Evolutionary conservation across 2,329 filamentous ascomycete genomes (phyloP).

Genomic region (Chlorencoelia australis): DNA sequence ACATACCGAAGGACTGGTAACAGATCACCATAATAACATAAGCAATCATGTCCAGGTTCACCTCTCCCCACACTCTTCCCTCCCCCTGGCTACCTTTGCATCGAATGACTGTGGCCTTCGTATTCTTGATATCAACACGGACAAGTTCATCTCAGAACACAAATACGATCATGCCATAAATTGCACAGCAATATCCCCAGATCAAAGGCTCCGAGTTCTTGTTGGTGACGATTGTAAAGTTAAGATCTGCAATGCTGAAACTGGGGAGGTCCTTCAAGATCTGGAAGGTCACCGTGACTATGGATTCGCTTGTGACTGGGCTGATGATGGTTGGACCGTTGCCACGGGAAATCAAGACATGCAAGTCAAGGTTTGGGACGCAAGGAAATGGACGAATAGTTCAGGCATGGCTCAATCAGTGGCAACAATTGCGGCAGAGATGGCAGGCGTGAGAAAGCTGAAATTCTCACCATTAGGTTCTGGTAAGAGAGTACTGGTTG

Average conservation of each 20-base stretch:
- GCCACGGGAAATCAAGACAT: constrained; percentile 72
- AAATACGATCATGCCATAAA: constrained; percentile 57
- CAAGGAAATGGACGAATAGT: constrained; percentile 53
- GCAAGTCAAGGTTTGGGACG: constrained; percentile 66
- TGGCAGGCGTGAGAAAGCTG: constrained; percentile 59
- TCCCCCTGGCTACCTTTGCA: constrained; percentile 48
- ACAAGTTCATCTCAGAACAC: constrained; percentile 45
- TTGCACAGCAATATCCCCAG: constrained; percentile 62
- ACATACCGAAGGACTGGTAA: constrained; percentile 29
- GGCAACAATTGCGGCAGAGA: constrained; percentile 48
- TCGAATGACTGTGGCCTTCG: constrained; percentile 53
- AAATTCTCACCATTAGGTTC: constrained; percentile 63
- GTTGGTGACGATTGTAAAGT: constrained; percentile 61
- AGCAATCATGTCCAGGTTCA: constrained; percentile 56
- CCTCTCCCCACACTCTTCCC: constrained; percentile 38
- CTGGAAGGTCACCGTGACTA: constrained; percentile 59
- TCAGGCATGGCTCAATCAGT: constrained; percentile 39
- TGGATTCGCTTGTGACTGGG: constrained; percentile 72
- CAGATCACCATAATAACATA: constrained; percentile 46
- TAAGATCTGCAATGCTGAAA: constrained; percentile 59
- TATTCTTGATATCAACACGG: constrained; percentile 46
- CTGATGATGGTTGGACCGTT: constrained; percentile 64
- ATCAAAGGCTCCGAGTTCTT: constrained; percentile 59
- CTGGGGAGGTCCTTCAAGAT: constrained; percentile 44
- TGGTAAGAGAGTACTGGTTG: constrained; percentile 56